phyloP scores from a whole-genome alignment of 495 filamentous ascomycete genomes.

The Penicillium steckii region DNA sequence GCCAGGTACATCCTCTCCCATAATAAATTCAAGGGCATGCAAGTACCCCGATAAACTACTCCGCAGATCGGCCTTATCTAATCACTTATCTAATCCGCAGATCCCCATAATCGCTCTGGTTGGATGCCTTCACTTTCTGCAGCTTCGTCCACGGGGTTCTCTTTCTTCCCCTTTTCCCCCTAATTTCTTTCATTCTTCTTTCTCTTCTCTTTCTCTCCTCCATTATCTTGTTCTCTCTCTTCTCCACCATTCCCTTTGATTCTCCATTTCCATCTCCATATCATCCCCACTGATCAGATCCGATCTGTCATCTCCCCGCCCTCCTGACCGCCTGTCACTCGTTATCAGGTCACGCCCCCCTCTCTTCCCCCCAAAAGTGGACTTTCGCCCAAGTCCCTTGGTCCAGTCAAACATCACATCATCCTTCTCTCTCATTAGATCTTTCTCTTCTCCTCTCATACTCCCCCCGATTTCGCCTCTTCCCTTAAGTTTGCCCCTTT shows the following conservation, averaged over 20 bases:
- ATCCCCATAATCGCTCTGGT: not conserved
- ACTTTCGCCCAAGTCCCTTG: no score
- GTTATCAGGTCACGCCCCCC: conserved; percentile 40
- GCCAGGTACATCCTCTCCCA: not conserved
- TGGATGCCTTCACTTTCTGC: not conserved
- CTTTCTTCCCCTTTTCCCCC: no score
- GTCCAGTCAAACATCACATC: conserved; percentile 37
- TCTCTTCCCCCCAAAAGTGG: conserved; percentile 2
- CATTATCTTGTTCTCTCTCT: not conserved
- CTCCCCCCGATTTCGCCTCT: conserved; percentile 14
- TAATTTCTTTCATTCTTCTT: no score
- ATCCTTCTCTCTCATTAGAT: conserved; percentile 25
- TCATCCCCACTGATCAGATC: not conserved
- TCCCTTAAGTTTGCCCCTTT: not conserved
- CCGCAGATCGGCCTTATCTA: not conserved
- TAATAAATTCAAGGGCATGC: not conserved
- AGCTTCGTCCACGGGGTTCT: not conserved
- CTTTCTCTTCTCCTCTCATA: conserved; percentile 12
- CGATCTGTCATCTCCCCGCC: conserved; percentile 16
- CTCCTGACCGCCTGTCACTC: conserved; percentile 39
- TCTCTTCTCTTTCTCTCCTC: not conserved
- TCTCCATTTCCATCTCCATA: not conserved
- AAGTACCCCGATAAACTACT: not conserved
- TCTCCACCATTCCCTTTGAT: not conserved
- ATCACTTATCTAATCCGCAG: not conserved